Conservation (phyloP, 148 eudicot genomes). For the Talinum fruticosum region DNA sequence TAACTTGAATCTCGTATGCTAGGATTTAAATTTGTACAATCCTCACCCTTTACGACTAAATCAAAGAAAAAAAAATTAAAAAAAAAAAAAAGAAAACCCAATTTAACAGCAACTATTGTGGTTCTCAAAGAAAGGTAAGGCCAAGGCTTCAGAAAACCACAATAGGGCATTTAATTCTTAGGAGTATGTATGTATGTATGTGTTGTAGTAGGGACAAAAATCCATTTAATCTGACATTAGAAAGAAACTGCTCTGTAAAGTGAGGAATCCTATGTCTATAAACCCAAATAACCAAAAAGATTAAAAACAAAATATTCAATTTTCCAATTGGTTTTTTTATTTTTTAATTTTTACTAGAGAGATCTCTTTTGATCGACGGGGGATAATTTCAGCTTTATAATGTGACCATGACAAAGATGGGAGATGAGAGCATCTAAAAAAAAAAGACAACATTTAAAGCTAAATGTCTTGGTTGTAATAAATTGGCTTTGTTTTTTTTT, state of each 20-base stretch:
- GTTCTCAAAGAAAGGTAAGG: neutral
- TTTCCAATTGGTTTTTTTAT: no score
- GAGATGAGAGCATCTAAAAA: slow-evolving; percentile 4
- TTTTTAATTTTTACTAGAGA: no score
- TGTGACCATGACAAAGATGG: slow-evolving; percentile 11
- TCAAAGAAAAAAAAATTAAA: no score
- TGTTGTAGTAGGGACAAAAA: neutral
- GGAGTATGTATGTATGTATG: neutral
- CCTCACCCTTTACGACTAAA: no score
- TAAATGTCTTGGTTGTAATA: slow-evolving; percentile 10
- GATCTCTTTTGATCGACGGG: neutral
- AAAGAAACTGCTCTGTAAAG: slow-evolving; percentile 6
- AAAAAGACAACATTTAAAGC: slow-evolving; percentile 16
- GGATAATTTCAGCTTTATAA: slow-evolving; percentile 7
- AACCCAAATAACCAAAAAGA: slow-evolving; percentile 1
- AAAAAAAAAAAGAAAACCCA: no score
- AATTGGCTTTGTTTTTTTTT: no score
- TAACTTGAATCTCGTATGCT: no score
- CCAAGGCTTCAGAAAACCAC: neutral
- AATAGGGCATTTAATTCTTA: neutral
- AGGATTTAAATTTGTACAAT: no score
- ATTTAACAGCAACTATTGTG: no score
- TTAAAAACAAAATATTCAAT: neutral
- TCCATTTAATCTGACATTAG: neutral
- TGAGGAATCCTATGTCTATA: slow-evolving; percentile 1